These are phyloP conservation scores for Phaeotremella skinneri DNA, from an alignment of 768 basidiomycete genomes.

Conservation along the genomic window DNA sequence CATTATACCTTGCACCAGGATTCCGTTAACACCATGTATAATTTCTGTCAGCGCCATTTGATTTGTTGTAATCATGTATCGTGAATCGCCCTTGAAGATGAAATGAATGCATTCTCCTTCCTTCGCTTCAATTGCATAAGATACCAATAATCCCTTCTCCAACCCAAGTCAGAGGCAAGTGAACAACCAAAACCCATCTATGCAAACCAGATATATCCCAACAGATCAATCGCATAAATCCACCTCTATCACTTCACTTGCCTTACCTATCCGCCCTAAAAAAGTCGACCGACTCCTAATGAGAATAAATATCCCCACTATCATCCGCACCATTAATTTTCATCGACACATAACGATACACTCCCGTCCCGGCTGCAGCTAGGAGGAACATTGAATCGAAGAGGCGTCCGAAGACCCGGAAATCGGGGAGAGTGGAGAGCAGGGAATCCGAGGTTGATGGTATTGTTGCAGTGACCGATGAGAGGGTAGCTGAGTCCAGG, in stretches of 20 bases:
- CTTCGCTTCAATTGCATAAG: no score
- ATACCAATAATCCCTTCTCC: no score
- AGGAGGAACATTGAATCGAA: slow-evolving; percentile 48
- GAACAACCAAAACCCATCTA: no score
- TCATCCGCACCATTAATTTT: slow-evolving; percentile 45
- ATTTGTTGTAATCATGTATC: not conserved
- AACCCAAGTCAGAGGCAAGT: no score
- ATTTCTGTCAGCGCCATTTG: not conserved
- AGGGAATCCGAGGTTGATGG: slow-evolving; percentile 28
- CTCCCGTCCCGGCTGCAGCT: slow-evolving; percentile 28
- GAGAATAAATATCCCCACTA: slow-evolving; percentile 33
- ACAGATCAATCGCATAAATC: not conserved
- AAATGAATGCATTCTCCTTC: no score
- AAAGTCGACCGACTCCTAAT: not conserved
- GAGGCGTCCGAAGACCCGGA: slow-evolving; percentile 47
- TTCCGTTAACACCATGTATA: slow-evolving; percentile 4
- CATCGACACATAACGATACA: slow-evolving; percentile 40
- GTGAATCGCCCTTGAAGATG: no score
- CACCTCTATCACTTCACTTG: not conserved
- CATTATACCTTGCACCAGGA: no score
- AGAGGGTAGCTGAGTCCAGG: not conserved
- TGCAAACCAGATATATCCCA: not conserved
- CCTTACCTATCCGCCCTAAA: not conserved
- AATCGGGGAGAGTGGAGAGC: slow-evolving; percentile 47
- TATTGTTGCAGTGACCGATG: not conserved